phyloP scores from a whole-genome alignment of 345 rosid species.

The Pistacia atlantica region DNA sequence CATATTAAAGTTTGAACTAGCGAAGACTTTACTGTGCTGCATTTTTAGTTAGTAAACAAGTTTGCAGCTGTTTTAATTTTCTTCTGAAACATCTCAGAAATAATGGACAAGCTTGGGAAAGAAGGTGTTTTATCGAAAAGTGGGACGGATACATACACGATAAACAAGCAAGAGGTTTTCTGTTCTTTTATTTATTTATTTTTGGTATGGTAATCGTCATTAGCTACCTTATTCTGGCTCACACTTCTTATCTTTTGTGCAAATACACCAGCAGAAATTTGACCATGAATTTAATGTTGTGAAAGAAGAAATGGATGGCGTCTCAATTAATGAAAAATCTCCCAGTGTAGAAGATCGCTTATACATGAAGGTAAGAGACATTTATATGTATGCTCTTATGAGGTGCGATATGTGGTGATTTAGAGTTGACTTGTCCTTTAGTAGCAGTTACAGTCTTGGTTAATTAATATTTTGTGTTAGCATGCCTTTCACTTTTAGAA shows the following conservation, averaged over 20 bases:
- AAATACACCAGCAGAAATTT: constrained; percentile 40
- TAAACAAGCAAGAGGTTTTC: constrained; percentile 60
- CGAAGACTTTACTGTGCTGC: constrained; percentile 7
- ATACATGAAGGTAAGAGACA: constrained; percentile 73
- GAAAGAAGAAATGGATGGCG: constrained; percentile 71
- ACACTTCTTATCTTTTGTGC: constrained; percentile 5
- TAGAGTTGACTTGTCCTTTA: constrained; percentile 11
- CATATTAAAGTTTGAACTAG: constrained; percentile 18
- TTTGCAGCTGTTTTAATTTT: constrained; percentile 17
- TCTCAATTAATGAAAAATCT: constrained; percentile 40
- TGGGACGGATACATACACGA: constrained; percentile 64
- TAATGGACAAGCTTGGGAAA: constrained; percentile 75
- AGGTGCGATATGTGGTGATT: background rate
- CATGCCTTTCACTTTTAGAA: background rate
- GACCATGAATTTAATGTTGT: constrained; percentile 59
- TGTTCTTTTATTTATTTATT: background rate
- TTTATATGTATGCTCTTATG: background rate
- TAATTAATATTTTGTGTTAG: background rate
- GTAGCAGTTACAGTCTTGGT: constrained; percentile 3
- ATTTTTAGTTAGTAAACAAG: background rate
- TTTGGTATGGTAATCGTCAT: constrained; percentile 11
- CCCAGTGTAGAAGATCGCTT: constrained; percentile 51
- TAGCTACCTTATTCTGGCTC: constrained; percentile 5
- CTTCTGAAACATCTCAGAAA: constrained; percentile 55
- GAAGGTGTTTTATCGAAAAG: constrained; percentile 61